These are phyloP conservation scores for Pseudogymnoascus sp. DNA, from an alignment of 2,329 filamentous ascomycete species.

Conservation along the genomic window DNA sequence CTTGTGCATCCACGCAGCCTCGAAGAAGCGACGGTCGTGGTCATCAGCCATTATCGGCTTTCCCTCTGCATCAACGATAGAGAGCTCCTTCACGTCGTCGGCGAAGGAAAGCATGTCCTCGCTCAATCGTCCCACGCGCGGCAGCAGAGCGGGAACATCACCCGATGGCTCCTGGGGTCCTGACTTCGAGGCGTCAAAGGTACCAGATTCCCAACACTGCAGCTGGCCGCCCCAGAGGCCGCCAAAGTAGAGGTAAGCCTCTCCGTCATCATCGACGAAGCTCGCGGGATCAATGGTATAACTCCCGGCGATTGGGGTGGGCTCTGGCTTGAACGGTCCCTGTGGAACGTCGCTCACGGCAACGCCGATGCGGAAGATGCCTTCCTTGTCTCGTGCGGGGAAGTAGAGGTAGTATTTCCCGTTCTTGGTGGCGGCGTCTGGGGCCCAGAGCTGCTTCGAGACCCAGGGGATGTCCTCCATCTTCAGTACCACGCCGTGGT, in stretches of 20 bases:
- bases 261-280: constrained; percentile 66
- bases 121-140: constrained; percentile 57
- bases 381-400: constrained; percentile 63
- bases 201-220: constrained; percentile 60
- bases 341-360: constrained; percentile 56
- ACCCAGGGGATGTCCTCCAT: constrained; percentile 66
- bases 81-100: constrained; percentile 48
- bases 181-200: constrained; percentile 48
- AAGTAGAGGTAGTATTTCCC: constrained; percentile 72
- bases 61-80: constrained; percentile 57
- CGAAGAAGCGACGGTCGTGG: constrained; percentile 70
- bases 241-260: constrained; percentile 67
- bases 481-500: constrained; percentile 64
- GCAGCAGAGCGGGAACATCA: constrained; percentile 51
- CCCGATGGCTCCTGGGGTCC: constrained; percentile 54
- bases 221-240: constrained; percentile 76
- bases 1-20: constrained; percentile 76
- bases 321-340: constrained; percentile 62
- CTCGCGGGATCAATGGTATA: constrained; percentile 72
- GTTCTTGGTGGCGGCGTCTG: constrained; percentile 62
- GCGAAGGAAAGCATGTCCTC: constrained; percentile 60
- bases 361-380: constrained; percentile 68
- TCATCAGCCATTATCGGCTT: constrained; percentile 56
- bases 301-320: constrained; percentile 57
- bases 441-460: constrained; percentile 73